Evolutionary conservation across 1,284 basidiomycete species (phyloP).

Genomic region (Tilletia walkeri): DNA sequence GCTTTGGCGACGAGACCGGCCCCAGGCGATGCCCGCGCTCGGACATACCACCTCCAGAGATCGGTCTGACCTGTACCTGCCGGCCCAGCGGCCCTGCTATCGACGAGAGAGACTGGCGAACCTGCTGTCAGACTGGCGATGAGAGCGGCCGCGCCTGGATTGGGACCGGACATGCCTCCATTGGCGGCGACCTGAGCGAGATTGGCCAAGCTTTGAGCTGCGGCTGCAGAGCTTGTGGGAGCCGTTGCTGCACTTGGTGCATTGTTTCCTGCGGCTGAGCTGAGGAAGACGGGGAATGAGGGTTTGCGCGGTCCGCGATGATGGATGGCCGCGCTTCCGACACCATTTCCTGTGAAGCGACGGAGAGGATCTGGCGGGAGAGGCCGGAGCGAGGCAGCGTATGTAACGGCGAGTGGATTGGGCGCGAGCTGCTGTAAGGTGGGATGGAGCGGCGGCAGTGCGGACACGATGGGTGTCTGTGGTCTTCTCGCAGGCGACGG

Average conservation of each 20-base stretch:
- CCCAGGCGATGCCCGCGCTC: slow-evolving; percentile 47
- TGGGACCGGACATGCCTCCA: slow-evolving; percentile 15
- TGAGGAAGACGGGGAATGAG: not conserved
- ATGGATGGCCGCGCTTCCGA: slow-evolving; percentile 49
- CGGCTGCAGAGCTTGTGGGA: slow-evolving; percentile 38
- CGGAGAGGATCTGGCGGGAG: slow-evolving; percentile 50
- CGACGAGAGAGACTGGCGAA: slow-evolving; percentile 9
- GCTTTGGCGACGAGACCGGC: slow-evolving; percentile 53
- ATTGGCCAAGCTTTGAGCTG: slow-evolving; percentile 27
- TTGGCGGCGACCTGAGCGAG: slow-evolving; percentile 10
- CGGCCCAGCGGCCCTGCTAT: slow-evolving; percentile 26
- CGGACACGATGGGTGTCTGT: not conserved
- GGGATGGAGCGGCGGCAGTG: slow-evolving; percentile 36
- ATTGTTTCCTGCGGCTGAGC: slow-evolving; percentile 19
- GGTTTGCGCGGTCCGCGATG: slow-evolving; percentile 41
- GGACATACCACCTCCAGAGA: slow-evolving; percentile 49
- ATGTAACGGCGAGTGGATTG: slow-evolving; percentile 52
- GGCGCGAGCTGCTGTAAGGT: slow-evolving; percentile 46
- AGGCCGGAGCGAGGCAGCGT: slow-evolving; percentile 51
- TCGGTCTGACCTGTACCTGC: slow-evolving; percentile 44
- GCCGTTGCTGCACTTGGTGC: slow-evolving; percentile 30
- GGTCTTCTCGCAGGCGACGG: slow-evolving; percentile 6
- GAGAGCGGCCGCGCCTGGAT: slow-evolving; percentile 9
- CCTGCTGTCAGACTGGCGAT: slow-evolving; percentile 14
- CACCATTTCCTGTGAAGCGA: slow-evolving; percentile 46